Evolutionary conservation across 225 moss, liverwort and hornwort species (phyloP), one percentile per base, ranked within the genome.

Genomic region (Sphagnum contortum): DNA sequence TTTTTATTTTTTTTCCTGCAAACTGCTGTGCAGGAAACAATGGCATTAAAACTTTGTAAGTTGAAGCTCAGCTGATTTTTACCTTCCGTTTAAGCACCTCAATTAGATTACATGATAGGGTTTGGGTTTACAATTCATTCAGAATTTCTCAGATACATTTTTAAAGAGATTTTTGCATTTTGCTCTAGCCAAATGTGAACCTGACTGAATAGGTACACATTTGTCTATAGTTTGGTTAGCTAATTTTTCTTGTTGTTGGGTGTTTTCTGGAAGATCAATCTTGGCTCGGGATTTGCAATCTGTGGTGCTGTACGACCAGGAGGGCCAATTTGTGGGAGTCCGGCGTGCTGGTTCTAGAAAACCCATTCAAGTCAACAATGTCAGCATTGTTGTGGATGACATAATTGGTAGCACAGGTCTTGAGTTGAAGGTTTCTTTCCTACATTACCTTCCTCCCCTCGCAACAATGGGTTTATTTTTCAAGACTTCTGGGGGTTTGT

Each of bases 211-310:
- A 1, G 29, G 29, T 29, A 29, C 29, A 29, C 29, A 29, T 29
- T 29, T 29, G 29, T 29, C 29, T 29, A 29, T 29, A 29, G 29
- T 29, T 29, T 29, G 29, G 29, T 29, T 29, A 29, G 29, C 29
- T 29, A 29, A 29, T 29, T 29, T 29, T 29, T 29, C 29, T 29
- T 29, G 29, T 29, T 29, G 29, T 29, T 29, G 29, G 29, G 29
- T 29, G 77, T 59, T 61, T 48, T 72, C 66, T 59, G 76, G 79
- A 78, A 83, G 79, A 64, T 92, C 92, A 51, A 90, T 96, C 62
- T 73, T 96, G 11, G 96, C 96, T 4, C 88, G 92, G 44, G 96
- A 96, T 78, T 75, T 96, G 72, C 96, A 96, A 67, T 88, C 88
- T 45, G 90, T 92, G 51, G 90, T 92, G 49, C 78, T 96, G 69